Base-by-base conservation (phyloP, 2,329 filamentous ascomycete genomes). In the Metarhizium brunneum region DNA sequence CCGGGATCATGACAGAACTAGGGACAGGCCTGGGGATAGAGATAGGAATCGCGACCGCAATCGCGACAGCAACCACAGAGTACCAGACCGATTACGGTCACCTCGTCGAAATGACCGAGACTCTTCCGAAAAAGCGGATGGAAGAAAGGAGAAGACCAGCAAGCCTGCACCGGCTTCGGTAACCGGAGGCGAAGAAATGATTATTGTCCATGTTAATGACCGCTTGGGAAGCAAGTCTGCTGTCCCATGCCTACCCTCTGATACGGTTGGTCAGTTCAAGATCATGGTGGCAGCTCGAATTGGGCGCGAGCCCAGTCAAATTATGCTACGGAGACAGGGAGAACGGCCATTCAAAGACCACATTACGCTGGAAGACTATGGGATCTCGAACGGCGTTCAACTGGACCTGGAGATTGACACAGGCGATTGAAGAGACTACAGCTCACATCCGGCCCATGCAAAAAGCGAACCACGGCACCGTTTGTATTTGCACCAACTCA, bases 161-260 rank as follows among this genome's bases (percentile, higher is more conserved):
- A 69, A 61, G 45, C 57, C 60, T 35, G 62, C 57, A 18, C 58
- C 56, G 32, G 66, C 60, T 25, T 63, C 61, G 35, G 58, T 70
- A 68, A 51, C 57, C 2, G 61, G 60, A 10, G 43, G 73, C 4
- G 87, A 95, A 66, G 86, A 90, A 56, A 95, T 96, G 87, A 96
- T 97, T 62, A 83, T 95, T 53, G 92, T 97, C 18, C 84, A 92
- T 65, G 85, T 97, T 66, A 97, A 97, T 69, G 92, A 97, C 71
- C 83, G 92, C n/a, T 76, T 97, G 40, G 92, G 92, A 13, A 96
- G 92, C n/a, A 96, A 96, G 66, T 90, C 92, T 16, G 87, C 89
- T 53, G 94, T 97, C 60, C 92, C 92, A 0, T 96, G 92, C 68
- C 77, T 96, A 56, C 85, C 89, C 0, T 87, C 84, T 3, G 92